phyloP scores from a whole-genome alignment of 2,329 filamentous ascomycete genomes.

The Cordyceps militaris region DNA sequence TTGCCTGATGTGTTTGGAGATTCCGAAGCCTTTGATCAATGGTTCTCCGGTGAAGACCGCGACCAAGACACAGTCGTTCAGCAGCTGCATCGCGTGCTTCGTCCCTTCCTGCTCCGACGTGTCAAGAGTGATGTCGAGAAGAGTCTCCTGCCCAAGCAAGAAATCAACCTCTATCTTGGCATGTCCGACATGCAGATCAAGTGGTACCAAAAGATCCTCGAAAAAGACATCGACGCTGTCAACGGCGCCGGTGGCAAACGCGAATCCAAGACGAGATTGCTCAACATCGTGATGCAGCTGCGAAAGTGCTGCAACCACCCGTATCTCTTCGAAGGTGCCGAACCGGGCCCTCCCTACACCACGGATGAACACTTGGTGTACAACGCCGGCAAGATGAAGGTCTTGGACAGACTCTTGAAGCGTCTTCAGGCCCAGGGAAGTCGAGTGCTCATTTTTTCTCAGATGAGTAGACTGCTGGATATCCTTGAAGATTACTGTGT shows the following conservation, averaged over 20 bases:
- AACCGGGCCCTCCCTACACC: conserved; percentile 94
- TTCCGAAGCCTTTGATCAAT: conserved; percentile 92
- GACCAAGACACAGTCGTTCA: conserved; percentile 96
- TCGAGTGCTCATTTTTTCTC: conserved; percentile 96
- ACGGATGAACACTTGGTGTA: conserved; percentile 92
- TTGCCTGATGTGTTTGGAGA: conserved; percentile 98
- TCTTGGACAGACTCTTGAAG: conserved; percentile 84
- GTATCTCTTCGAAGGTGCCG: conserved; percentile 94
- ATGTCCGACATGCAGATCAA: conserved; percentile 99
- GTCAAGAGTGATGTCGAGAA: conserved; percentile 98
- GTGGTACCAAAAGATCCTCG: conserved; percentile 98
- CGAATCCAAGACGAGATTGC: conserved; percentile 90
- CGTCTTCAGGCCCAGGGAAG: conserved; percentile 82
- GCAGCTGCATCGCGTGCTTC: conserved; percentile 85
- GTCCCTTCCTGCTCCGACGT: conserved; percentile 88
- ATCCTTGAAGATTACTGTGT: conserved; percentile 98
- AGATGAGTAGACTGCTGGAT: conserved; percentile 95
- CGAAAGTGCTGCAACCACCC: conserved; percentile 99
- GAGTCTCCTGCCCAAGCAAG: conserved; percentile 93
- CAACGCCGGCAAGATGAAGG: conserved; percentile 96
- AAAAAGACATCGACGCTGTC: conserved; percentile 98
- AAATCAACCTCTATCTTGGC: conserved; percentile 91
- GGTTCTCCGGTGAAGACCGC: conserved; percentile 85
- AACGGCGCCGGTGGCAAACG: conserved; percentile 94
- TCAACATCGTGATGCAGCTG: conserved; percentile 99